Base-by-base conservation (phyloP, 129 eudicot species). In the Sambucus nigra region DNA sequence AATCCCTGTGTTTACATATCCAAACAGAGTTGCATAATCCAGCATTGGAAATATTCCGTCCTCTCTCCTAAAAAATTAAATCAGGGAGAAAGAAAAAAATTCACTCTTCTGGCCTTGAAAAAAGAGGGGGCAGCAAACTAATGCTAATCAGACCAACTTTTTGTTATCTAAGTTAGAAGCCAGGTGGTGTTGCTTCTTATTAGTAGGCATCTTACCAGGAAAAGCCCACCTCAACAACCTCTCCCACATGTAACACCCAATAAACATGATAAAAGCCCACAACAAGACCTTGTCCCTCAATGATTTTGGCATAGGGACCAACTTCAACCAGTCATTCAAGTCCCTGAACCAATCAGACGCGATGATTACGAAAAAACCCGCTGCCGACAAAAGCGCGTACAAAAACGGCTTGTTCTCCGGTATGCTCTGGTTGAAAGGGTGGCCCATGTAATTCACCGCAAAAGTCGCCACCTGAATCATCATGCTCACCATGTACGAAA, bases 401-500 rank as follows among this genome's bases (percentile, higher is more conserved):
- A 31, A 45, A 46, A 84, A 84, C 10, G 97, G 95, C 24, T 73
- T 73, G 73, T 88, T 88, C 59, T 88, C 87, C 0, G 85, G 57
- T 10, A 88, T 84, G 31, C 97, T 84, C 65, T 84, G 92, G 51
- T 88, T 88, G 51, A 88, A 88, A 28, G 95, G 97, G 44, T 88
- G 97, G 9, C 97, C 97, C 88, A 84, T 88, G 69, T 88, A 88
- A 61, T 88, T 88, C 49, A 88, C 95, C 5, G 95, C 95, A 67
- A 88, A 88, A 4, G 95, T 88, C 14, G 97, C 97, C 29, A 88
- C 97, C 56, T 88, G 95, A 23, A 88, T 77, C 97, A 88, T 84
- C 95, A 88, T 61, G 33, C 66, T 76, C 33, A 84, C 95, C 95
- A 84, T 88, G 66, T 88, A 88, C 0, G 95, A 88, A 13, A 88